phyloP scores from a whole-genome alignment of 768 basidiomycete genomes.

The Mycena alexandri region DNA sequence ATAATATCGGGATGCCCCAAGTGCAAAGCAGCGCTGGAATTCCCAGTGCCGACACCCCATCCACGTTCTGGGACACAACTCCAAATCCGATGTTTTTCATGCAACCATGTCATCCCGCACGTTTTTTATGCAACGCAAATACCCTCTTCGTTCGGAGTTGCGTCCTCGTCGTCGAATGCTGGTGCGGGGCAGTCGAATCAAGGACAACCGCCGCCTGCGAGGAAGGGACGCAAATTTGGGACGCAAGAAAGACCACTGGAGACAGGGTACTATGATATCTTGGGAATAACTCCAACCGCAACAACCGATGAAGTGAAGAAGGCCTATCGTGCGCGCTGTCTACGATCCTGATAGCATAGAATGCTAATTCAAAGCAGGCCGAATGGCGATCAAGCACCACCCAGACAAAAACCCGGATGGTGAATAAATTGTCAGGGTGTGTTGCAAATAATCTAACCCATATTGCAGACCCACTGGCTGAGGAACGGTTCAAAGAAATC shows the following conservation, averaged over 20 bases:
- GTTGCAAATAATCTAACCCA: background rate
- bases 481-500: conserved; percentile 91
- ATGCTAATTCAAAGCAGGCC: conserved; percentile 57
- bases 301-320: conserved; percentile 91
- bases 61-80: conserved; percentile 72
- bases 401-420: conserved; percentile 92
- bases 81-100: conserved; percentile 78
- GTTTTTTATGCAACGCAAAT: conserved; percentile 78
- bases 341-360: conserved; percentile 12
- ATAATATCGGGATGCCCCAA: conserved; percentile 64
- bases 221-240: conserved; percentile 84
- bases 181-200: conserved; percentile 38
- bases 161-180: conserved; percentile 37
- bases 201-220: conserved; percentile 41
- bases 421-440: background rate
- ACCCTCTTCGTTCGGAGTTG: conserved; percentile 39
- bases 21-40: conserved; percentile 73
- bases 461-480: conserved; percentile 71
- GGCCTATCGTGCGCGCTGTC: conserved; percentile 76
- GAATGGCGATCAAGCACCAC: conserved; percentile 90
- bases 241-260: conserved; percentile 91
- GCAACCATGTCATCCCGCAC: conserved; percentile 70
- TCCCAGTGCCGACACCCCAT: conserved; percentile 70
- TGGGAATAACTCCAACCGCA: conserved; percentile 81
- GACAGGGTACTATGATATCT: conserved; percentile 90